Base-by-base conservation (phyloP, 148 eudicot genomes). In the Hydrangea macrophylla region DNA sequence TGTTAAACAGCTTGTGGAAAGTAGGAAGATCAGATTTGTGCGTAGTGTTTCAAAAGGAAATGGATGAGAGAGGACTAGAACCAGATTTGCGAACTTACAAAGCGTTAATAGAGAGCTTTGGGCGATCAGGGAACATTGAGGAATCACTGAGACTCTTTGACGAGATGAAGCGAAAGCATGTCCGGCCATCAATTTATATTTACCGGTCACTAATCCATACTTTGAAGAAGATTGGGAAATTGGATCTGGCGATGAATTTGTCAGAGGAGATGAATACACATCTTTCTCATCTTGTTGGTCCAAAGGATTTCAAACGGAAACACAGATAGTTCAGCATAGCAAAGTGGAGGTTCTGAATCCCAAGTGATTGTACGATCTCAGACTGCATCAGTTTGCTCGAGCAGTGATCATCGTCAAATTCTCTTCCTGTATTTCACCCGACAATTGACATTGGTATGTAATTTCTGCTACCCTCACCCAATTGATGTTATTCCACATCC, bases 31-130 rank as follows among this genome's bases (percentile, higher is more conserved):
- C 84, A 44, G 86, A 83, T 74, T 40, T 78, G 67, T 84, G 90
- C 74, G 51, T 71, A 13, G 70, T 69, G 18, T 70, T 70, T 75
- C 54, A 82, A 60, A 85, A 70, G 66, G 94, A 93, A 75, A 79
- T 90, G 90, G 56, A 65, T 68, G 81, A 83, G 64, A 74, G 62
- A 57, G 87, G 90, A 23, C 73, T 93, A 51, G 61, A 79, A 55
- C 90, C 83, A 15, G 96, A 93, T 83, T 73, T 93, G 70, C 77
- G 85, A 73, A 86, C 90, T 42, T 90, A 84, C 73, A 80, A 86
- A 55, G 86, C 94, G 32, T 73, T 92, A 77, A 90, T 92, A 60
- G 98, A 90, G 78, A 74, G 90, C 79, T 88, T 83, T 59, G 96
- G 93, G 39, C 80, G 83, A 58, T 80, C 90, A 39, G 96, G 96